These are phyloP conservation scores for Sporisorium sorghi DNA, from an alignment of 1,284 basidiomycete species.

Conservation along the genomic window DNA sequence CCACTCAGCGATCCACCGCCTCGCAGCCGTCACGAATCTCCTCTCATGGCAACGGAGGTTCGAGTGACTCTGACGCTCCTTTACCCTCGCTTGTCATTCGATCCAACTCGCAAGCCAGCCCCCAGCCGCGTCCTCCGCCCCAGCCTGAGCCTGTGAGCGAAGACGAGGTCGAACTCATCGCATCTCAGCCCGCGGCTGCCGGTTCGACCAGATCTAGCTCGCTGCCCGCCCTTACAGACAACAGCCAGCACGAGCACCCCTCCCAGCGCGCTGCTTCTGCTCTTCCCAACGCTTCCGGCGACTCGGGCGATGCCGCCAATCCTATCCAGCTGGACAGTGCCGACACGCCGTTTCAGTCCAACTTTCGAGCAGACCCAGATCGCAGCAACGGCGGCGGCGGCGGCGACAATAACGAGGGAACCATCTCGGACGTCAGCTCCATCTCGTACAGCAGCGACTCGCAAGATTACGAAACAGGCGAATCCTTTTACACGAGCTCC, in stretches of 20 bases:
- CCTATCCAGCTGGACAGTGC: constrained; percentile 17
- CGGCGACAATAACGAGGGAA: neutral
- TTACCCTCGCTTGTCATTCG: constrained; percentile 11
- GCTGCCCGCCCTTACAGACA: constrained; percentile 9
- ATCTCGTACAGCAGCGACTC: constrained; percentile 36
- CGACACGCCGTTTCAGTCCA: constrained; percentile 9
- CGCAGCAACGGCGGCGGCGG: too few relatives aligned
- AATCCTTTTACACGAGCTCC: constrained; percentile 41
- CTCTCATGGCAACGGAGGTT: neutral
- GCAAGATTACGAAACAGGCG: constrained; percentile 5
- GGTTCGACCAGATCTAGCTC: constrained; percentile 17
- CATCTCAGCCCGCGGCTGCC: constrained; percentile 3
- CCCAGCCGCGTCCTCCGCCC: neutral
- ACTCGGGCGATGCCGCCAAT: constrained; percentile 3
- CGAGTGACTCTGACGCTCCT: constrained; percentile 13
- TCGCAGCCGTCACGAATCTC: neutral
- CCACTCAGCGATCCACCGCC: neutral
- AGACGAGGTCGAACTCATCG: constrained; percentile 27
- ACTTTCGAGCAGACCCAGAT: neutral
- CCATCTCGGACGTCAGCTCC: constrained; percentile 31
- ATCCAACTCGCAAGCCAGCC: neutral
- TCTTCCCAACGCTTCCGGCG: neutral
- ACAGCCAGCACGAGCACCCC: neutral
- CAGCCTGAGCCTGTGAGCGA: constrained; percentile 11
- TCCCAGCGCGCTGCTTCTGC: constrained; percentile 21